Evolutionary conservation across 2,329 filamentous ascomycete genomes (phyloP), one percentile per base, ranked within the genome.

Genomic region (Trichophyton benhamiae): DNA sequence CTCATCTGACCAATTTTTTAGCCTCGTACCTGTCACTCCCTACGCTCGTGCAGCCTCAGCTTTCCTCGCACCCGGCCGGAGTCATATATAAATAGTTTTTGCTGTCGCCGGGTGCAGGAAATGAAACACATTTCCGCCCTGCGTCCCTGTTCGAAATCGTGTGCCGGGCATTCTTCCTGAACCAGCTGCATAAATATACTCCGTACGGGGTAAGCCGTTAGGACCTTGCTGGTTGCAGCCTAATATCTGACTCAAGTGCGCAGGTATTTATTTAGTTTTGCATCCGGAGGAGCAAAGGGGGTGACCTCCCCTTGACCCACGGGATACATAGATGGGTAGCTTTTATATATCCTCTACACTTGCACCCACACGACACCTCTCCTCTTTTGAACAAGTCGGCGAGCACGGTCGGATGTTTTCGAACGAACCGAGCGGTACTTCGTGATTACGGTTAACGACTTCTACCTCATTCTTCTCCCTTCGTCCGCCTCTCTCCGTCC

Each of bases 1-100:
- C 49, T 53, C 49, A 53, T 44, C 33, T 58, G 55, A 58, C 55
- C 55, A 41, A 58, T 27, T 58, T 58, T 42, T 27, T 41, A 58
- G 55, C 55, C 55, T 58, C 55, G 55, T 44, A 58, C 55, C 38
- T 30, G 33, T 41, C 38, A 41, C 30, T 44, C 38, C 53, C 38
- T 41, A 13, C n/a, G 25, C 33, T 13, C 41, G 15, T 15, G 33
- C 22, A 33, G 11, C n/a, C 22, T 7, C 49, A 30, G 49, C 49
- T 30, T 22, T 13, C 49, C 13, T 11, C 11, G 9, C 22, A 11
- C 49, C 27, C 22, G 49, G 22, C 33, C 33, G 33, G 33, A 38
- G 33, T 27, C 22, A 25, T 53, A 27, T 33, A 25, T 49, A 27
- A 36, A 11, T 36, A 36, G 2, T 11, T 36, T 36, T 11, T 36